Evolutionary conservation across 306 rosid species (phyloP), one percentile per base, ranked within the genome.

Genomic region (Vigna unguiculata): DNA sequence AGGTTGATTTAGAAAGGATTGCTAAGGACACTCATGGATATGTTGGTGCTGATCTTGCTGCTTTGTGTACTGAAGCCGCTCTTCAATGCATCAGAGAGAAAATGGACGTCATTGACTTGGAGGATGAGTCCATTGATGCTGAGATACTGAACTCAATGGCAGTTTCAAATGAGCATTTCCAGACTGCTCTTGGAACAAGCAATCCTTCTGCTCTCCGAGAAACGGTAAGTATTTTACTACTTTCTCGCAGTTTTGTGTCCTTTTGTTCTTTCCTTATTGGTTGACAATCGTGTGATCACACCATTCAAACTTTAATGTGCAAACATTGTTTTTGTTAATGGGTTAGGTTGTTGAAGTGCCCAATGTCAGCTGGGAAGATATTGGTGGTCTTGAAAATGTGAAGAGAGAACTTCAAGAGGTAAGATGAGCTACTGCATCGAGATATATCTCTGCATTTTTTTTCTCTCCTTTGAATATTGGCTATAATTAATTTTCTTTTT

Each of bases 351-450:
- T 92, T 75, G 97, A 95, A 86, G 97, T 95, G 67, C 99, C 99
- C 68, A 92, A 95, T 76, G 86, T 81, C 75, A 88, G 93, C 54
- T 95, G 99, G 99, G 91, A 90, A 21, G 99, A 93, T 69, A 95
- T 95, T 72, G 99, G 99, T 77, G 99, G 99, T 67, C 99, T 95
- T 69, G 99, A 92, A 80, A 95, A 95, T 70, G 99, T 95, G 22
- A 95, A 95, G 96, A 88, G 98, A 69, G 98, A 95, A 81, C 97
- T 95, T 38, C 98, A 95, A 84, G 99, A 95, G 97, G 99, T 95
- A 69, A 80, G 14, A 53, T 43, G 21, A 69, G 59, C 71, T 66
- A 24, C 68, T 72, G 2, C 65, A 54, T 30, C 75, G 51, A 75
- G 13, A 71, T 38, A 3, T 45, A 32, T 69, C 7, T 78, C 14